Percentiles rank a stretch among this genome's conserved stretches.
phyloP scores from a whole-genome alignment of 768 basidiomycete genomes.

The Suillus americanus region DNA sequence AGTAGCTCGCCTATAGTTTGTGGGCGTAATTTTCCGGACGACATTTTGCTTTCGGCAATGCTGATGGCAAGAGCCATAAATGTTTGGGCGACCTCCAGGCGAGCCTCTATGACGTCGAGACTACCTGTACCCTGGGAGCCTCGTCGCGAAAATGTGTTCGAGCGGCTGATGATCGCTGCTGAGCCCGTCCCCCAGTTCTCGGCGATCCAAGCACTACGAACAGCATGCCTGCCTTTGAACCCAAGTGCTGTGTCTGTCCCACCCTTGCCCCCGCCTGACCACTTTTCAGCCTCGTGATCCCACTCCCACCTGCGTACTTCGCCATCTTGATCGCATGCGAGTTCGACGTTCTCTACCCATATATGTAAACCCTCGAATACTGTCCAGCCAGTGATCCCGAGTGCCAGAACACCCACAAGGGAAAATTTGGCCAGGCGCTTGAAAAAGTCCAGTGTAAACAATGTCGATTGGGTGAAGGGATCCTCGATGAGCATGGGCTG shows the following conservation, averaged over 20 bases:
- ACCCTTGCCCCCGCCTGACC: slow-evolving; percentile 56
- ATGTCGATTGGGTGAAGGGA: slow-evolving; percentile 33
- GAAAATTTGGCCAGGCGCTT: slow-evolving; percentile 51
- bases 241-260: slow-evolving; percentile 78
- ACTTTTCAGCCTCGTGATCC: slow-evolving; percentile 60
- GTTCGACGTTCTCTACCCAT: slow-evolving; percentile 61
- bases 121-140: slow-evolving; percentile 33
- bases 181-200: slow-evolving; percentile 60
- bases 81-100: slow-evolving; percentile 51
- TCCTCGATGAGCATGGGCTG: slow-evolving; percentile 27
- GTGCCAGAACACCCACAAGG: slow-evolving; percentile 41
- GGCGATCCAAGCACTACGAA: slow-evolving; percentile 73
- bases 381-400: slow-evolving; percentile 44
- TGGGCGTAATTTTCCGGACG: slow-evolving; percentile 43
- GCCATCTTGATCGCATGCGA: slow-evolving; percentile 46
- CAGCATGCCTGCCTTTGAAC: slow-evolving; percentile 54
- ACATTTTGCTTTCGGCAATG: slow-evolving; percentile 41
- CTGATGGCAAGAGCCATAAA: slow-evolving; percentile 52
- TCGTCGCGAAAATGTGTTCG: slow-evolving; percentile 35
- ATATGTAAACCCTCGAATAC: slow-evolving; percentile 59
- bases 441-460: slow-evolving; percentile 43
- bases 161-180: slow-evolving; percentile 35
- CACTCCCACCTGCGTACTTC: slow-evolving; percentile 65
- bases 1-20: slow-evolving; percentile 56
- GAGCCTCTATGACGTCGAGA: slow-evolving; percentile 51